A percentile compares a stretch with the other conserved stretches of the same genome.
phyloP scores from a whole-genome alignment of 352 stramenopile species.

The Globisporangium radiosum region DNA sequence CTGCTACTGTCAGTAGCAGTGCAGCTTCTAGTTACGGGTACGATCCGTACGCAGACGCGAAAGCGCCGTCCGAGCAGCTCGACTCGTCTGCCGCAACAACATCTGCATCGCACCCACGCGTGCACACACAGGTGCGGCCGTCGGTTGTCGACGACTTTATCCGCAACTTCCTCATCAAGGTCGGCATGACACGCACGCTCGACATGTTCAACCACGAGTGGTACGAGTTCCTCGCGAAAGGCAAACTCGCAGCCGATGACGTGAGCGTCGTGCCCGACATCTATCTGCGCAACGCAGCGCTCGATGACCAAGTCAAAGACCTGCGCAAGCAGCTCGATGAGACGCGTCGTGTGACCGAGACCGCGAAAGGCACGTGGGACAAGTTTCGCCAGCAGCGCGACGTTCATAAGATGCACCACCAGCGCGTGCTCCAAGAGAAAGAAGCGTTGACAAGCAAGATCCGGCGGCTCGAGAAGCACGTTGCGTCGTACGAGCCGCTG shows the following conservation, averaged over 20 bases:
- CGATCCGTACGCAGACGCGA: conserved; percentile 9
- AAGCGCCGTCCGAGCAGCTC: conserved; percentile 8
- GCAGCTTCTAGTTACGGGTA: neutral
- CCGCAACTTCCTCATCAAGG: conserved; percentile 94
- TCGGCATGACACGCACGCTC: conserved; percentile 84
- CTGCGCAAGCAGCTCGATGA: conserved; percentile 83
- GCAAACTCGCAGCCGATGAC: conserved; percentile 87
- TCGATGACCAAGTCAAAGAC: conserved; percentile 87
- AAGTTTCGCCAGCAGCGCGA: conserved; percentile 94
- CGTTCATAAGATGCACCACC: conserved; percentile 95
- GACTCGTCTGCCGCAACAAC: conserved; percentile 2
- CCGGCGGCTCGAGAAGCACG: conserved; percentile 88
- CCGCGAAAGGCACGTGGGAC: conserved; percentile 91
- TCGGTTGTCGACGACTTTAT: conserved; percentile 93
- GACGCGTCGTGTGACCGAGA: conserved; percentile 84
- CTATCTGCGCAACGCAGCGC: conserved; percentile 89
- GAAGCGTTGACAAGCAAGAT: conserved; percentile 89
- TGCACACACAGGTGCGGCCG: conserved; percentile 71
- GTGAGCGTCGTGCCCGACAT: conserved; percentile 91
- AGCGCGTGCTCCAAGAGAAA: conserved; percentile 94
- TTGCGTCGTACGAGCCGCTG: conserved; percentile 88
- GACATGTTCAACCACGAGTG: conserved; percentile 95
- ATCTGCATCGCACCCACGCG: conserved; percentile 13
- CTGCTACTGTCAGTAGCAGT: conserved; percentile 8
- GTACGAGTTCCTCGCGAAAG: conserved; percentile 92